Conservation (phyloP, 306 rosid genomes). For the Coriaria nepalensis region DNA sequence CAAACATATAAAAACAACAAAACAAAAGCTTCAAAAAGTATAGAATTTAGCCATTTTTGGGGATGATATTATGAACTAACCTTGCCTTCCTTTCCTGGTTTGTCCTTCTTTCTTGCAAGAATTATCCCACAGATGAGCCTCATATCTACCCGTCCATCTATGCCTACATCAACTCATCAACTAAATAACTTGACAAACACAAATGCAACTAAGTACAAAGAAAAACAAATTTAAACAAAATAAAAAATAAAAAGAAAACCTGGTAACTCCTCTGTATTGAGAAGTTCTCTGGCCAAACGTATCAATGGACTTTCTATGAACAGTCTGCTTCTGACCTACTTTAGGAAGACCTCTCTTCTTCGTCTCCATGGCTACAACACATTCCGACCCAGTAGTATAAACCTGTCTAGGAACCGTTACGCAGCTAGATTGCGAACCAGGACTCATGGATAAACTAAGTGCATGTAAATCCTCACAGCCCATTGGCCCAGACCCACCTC, state of each 20-base stretch:
- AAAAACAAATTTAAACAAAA: neutral
- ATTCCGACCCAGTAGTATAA: slow-evolving; percentile 43
- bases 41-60: neutral
- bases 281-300: slow-evolving; percentile 97
- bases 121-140: slow-evolving; percentile 98
- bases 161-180: slow-evolving; percentile 32
- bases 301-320: slow-evolving; percentile 85
- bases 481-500: slow-evolving; percentile 25
- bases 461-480: slow-evolving; percentile 65
- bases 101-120: slow-evolving; percentile 98
- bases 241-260: slow-evolving; percentile 25
- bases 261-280: slow-evolving; percentile 90
- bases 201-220: neutral
- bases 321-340: slow-evolving; percentile 60
- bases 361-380: slow-evolving; percentile 29
- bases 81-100: slow-evolving; percentile 97
- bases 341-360: slow-evolving; percentile 66
- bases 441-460: slow-evolving; percentile 72
- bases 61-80: slow-evolving; percentile 22
- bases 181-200: neutral
- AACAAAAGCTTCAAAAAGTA: neutral
- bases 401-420: slow-evolving; percentile 57
- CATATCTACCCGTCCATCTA: slow-evolving; percentile 98
- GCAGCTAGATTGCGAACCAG: slow-evolving; percentile 96
- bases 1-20: neutral